Base-by-base conservation (phyloP, 2,329 filamentous ascomycete species). In the Ophiostoma sp. region DNA sequence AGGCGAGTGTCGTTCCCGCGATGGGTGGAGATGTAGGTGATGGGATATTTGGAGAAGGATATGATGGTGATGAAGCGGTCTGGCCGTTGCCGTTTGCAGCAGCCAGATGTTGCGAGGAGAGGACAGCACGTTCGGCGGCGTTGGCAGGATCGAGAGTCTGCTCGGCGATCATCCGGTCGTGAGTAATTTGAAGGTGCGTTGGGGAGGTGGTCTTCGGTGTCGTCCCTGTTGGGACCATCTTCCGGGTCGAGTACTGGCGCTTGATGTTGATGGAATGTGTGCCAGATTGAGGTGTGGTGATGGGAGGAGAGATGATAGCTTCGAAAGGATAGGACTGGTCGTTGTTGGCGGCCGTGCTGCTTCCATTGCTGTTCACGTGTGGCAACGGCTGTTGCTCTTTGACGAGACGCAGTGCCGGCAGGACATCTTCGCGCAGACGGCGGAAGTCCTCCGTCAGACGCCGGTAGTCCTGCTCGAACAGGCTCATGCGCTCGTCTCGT, bases 321-420 rank as follows among this genome's bases (percentile, higher is more conserved):
- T 81, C 79, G 69, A 85, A 90, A 73, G 80, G 79, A 78, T 88
- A 88, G 59, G 78, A 79, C 74, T 83, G 84, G 72, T 77, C 76
- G 74, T 78, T 84, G 74, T 57, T 70, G 48, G 19, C 55, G 36
- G 31, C 28, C 17, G 12, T 48, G 48, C 28, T 48, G 36, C 31
- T 69, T 71, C 80, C 79, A 70, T 80, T 81, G 76, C 79, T 81
- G 76, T 77, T 83, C 74, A 84, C 76, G 75, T 85, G 85, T 36
- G 95, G 95, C 28, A 98, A 85, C 48, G 95, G 95, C 80, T 97
- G 93, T 76, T 94, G 93, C 78, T 98, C 95, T 84, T 98, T 98
- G 78, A 91, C 92, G 79, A 97, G 90, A 75, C 95, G 93, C 79
- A 98, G 89, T 25, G 97, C 91, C 3, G 96, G 95, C 42, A 98